Percentiles rank a stretch among this genome's conserved stretches.
These are phyloP conservation scores for Cinnamomum chago DNA, from an alignment of 164 flowering plant genomes.

Conservation along the genomic window DNA sequence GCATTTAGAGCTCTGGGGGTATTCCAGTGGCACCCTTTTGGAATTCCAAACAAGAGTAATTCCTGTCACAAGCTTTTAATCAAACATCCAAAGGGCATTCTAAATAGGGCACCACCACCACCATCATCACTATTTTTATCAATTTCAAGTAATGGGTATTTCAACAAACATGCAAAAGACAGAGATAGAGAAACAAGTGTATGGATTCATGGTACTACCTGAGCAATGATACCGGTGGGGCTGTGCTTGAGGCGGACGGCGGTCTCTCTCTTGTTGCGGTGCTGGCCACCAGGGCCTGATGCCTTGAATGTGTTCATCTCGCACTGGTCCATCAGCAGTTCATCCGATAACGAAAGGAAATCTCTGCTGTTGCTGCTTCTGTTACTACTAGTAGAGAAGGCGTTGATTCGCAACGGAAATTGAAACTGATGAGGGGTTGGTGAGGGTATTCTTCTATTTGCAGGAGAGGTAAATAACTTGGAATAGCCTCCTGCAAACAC, in stretches of 20 bases:
- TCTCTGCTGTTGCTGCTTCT: conserved; percentile 1
- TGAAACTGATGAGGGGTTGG: background rate
- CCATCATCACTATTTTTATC: too few relatives aligned
- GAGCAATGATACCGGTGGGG: conserved; percentile 81
- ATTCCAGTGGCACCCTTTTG: too few relatives aligned
- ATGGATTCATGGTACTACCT: conserved; percentile 26
- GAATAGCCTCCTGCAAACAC: background rate
- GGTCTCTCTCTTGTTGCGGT: conserved; percentile 88
- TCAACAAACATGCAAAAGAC: background rate
- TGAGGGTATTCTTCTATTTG: background rate
- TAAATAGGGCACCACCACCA: too few relatives aligned
- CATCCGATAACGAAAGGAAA: conserved; percentile 52
- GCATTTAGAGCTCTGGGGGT: too few relatives aligned
- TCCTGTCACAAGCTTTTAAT: too few relatives aligned
- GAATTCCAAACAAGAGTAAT: too few relatives aligned
- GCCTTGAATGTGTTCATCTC: conserved; percentile 77
- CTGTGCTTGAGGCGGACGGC: conserved; percentile 88
- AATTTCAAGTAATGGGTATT: background rate
- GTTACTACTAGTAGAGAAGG: conserved; percentile 5
- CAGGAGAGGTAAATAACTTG: conserved; percentile 1
- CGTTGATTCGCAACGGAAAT: conserved; percentile 4
- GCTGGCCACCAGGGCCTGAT: conserved; percentile 98
- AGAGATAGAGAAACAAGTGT: background rate
- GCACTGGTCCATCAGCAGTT: conserved; percentile 69
- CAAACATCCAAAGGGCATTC: too few relatives aligned